phyloP scores from a whole-genome alignment of 2,329 filamentous ascomycete species.

The Acephala macrosclerotiorum region DNA sequence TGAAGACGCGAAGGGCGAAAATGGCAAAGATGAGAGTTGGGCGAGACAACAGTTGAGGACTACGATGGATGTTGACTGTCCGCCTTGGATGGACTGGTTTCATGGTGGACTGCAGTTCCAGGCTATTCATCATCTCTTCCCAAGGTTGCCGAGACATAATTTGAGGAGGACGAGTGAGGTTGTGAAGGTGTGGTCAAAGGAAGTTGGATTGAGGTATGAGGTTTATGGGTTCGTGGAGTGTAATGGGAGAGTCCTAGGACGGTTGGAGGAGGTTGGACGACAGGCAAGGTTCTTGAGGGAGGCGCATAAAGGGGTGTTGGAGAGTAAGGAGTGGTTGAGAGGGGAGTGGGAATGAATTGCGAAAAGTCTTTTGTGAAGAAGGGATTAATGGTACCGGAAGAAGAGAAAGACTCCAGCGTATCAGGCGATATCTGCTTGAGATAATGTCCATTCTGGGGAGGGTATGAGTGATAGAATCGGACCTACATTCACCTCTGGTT shows the following conservation, averaged over 20 bases:
- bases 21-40: constrained; percentile 57
- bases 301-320: constrained; percentile 60
- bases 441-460: too few relatives aligned
- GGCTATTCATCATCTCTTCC: constrained; percentile 74
- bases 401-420: too few relatives aligned
- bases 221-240: constrained; percentile 68
- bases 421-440: too few relatives aligned
- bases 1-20: too few relatives aligned
- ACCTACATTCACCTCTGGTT: too few relatives aligned
- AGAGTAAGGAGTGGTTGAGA: constrained; percentile 39
- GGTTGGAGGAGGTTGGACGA: constrained; percentile 64
- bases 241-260: constrained; percentile 63
- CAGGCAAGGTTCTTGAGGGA: constrained; percentile 67
- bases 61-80: constrained; percentile 78
- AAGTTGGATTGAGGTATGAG: constrained; percentile 68
- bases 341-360: constrained; percentile 24
- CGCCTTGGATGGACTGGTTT: constrained; percentile 74
- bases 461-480: too few relatives aligned
- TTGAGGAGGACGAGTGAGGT: constrained; percentile 65
- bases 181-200: constrained; percentile 69
- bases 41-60: constrained; percentile 74
- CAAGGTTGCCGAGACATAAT: constrained; percentile 73
- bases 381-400: too few relatives aligned
- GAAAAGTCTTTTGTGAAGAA: too few relatives aligned
- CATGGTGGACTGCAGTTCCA: constrained; percentile 79